Base-by-base conservation (phyloP, 2,329 filamentous ascomycete genomes). In the Sporothrix humicola region DNA sequence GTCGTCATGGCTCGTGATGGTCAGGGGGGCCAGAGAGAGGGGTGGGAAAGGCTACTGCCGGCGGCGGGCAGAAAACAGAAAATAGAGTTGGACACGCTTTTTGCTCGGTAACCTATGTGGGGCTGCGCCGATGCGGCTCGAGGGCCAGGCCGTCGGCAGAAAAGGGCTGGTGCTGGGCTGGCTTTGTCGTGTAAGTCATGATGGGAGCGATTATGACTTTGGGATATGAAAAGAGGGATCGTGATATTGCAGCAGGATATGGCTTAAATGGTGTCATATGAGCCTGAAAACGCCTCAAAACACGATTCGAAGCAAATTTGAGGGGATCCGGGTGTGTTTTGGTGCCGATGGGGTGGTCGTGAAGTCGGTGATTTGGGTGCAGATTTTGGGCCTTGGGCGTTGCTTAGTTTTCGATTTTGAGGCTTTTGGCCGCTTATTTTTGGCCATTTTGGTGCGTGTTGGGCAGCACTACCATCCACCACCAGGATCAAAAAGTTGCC, bases 61-160 rank as follows among this genome's bases (percentile, higher is more conserved):
- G 54, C 52, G 52, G 73, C 61, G 69, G 61, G 73, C 72, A 71
- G 59, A 70, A 44, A 66, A 56, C 23, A 56, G 52, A 23, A 72
- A 75, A 73, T 75, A 76, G 63, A 70, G 72, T 72, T 74, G 20
- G 52, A 63, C 70, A 72, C 72, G n/a, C 54, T 48, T 58, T 50
- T 46, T 75, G 58, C 68, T 73, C 68, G 73, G 71, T 50, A 72
- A 66, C 69, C 72, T 63, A 76, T 77, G 76, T 77, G 76, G 75
- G 75, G 76, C 76, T 71, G 66, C 52, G 70, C 74, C 72, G 76
- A 74, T 75, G 74, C 75, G 75, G 76, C 75, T 76, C 72, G 54
- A 70, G 61, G 72, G 48, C 68, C 68, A 59, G 59, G 69, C 69
- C 37, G 69, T 13, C 69, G 52, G 59, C 68, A 70, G 56, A 73